phyloP scores from a whole-genome alignment of 257 asterid species.

The Ilex asprella region DNA sequence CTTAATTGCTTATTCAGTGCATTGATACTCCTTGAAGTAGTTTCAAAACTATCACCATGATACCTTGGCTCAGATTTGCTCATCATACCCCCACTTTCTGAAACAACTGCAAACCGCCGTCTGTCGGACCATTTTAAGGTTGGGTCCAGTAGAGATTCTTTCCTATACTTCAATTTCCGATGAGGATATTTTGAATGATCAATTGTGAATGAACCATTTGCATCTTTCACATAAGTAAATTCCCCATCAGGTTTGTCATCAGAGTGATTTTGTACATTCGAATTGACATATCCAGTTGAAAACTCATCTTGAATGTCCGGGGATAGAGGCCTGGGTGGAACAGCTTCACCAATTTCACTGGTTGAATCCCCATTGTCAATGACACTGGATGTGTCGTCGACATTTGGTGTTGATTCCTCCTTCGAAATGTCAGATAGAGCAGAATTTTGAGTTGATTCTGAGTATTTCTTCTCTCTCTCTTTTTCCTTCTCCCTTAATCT shows the following conservation, averaged over 20 bases:
- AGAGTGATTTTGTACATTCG: slow-evolving; percentile 36
- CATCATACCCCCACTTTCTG: slow-evolving; percentile 38
- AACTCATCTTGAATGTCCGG: slow-evolving; percentile 45
- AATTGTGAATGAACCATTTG: slow-evolving; percentile 29
- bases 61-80: slow-evolving; percentile 51
- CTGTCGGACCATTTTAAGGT: slow-evolving; percentile 54
- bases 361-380: slow-evolving; percentile 36
- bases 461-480: slow-evolving; percentile 51
- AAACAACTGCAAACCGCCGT: slow-evolving; percentile 33
- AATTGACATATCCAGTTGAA: slow-evolving; percentile 39
- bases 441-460: slow-evolving; percentile 32
- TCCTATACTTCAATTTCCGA: slow-evolving; percentile 56
- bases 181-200: slow-evolving; percentile 51
- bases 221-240: slow-evolving; percentile 33
- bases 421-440: slow-evolving; percentile 32
- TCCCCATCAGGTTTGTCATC: slow-evolving; percentile 53
- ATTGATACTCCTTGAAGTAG: slow-evolving; percentile 32
- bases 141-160: slow-evolving; percentile 45
- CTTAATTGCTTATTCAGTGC: slow-evolving; percentile 46
- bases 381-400: slow-evolving; percentile 37
- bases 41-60: slow-evolving; percentile 49
- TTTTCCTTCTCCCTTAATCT: slow-evolving; percentile 78
- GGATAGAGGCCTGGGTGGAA: slow-evolving; percentile 42
- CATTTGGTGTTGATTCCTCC: slow-evolving; percentile 30
- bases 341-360: slow-evolving; percentile 48